phyloP scores from a whole-genome alignment of 306 rosid species.

The Cicer chorassanicum region DNA sequence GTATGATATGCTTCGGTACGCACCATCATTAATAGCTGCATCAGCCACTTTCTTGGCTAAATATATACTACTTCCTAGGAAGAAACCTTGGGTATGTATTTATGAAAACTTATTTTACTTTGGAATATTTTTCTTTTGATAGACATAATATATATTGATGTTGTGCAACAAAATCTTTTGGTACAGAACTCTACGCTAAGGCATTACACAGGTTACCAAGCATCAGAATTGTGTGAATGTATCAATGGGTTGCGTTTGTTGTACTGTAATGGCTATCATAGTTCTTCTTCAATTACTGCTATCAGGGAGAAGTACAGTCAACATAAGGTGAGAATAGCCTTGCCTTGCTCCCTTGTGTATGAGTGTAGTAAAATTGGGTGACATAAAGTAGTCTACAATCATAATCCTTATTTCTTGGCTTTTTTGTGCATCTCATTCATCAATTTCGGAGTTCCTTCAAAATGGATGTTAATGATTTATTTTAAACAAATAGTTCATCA shows the following conservation, averaged over 20 bases:
- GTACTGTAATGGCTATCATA: constrained; percentile 48
- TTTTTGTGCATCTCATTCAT: constrained; percentile 1
- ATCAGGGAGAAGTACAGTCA: constrained; percentile 73
- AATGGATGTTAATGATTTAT: not conserved
- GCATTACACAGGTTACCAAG: constrained; percentile 62
- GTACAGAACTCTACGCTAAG: constrained; percentile 60
- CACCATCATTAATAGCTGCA: constrained; percentile 70
- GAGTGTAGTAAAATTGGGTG: constrained; percentile 1
- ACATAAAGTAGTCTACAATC: constrained; percentile 1
- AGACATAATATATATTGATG: constrained; percentile 3
- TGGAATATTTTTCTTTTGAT: constrained; percentile 35
- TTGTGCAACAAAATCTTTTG: constrained; percentile 36
- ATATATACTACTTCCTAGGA: constrained; percentile 56
- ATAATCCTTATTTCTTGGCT: constrained; percentile 14
- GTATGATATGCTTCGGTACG: constrained; percentile 58
- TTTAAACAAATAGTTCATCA: constrained; percentile 4
- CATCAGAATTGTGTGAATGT: constrained; percentile 62
- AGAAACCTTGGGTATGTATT: constrained; percentile 71
- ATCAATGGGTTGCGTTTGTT: constrained; percentile 59
- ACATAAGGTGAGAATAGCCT: constrained; percentile 58
- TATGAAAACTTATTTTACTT: constrained; percentile 28
- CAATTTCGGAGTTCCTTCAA: constrained; percentile 7
- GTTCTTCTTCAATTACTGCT: constrained; percentile 53
- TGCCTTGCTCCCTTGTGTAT: not conserved
- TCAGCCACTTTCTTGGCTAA: constrained; percentile 73